These are phyloP conservation scores for Castanea sativa DNA, from an alignment of 306 rosid genomes.

Conservation along the genomic window DNA sequence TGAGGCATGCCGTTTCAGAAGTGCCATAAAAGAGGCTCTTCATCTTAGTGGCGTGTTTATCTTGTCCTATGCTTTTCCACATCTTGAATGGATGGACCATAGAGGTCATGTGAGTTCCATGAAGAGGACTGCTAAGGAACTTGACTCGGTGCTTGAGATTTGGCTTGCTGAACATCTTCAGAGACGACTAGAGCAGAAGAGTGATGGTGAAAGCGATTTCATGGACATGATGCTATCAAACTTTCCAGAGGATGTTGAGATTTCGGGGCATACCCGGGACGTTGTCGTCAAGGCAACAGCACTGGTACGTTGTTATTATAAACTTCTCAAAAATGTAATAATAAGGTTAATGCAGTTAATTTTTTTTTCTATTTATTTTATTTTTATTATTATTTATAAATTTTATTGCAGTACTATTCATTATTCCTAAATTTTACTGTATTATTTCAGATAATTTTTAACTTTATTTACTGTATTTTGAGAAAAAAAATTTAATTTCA, in stretches of 20 bases:
- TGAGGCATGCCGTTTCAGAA: conserved; percentile 7
- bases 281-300: conserved; percentile 30
- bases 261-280: conserved; percentile 14
- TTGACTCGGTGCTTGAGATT: conserved; percentile 12
- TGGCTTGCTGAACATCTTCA: conserved; percentile 32
- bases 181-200: neutral
- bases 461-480: too few relatives aligned
- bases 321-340: too few relatives aligned
- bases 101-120: conserved; percentile 21
- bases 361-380: too few relatives aligned
- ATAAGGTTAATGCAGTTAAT: too few relatives aligned
- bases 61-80: conserved; percentile 32
- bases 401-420: too few relatives aligned
- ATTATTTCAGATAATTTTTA: too few relatives aligned
- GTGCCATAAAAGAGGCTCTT: conserved; percentile 3
- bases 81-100: conserved; percentile 24
- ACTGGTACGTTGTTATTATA: conserved; percentile 6
- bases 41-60: conserved; percentile 25
- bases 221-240: conserved; percentile 21
- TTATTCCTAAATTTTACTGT: too few relatives aligned
- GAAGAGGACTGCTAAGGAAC: conserved; percentile 26
- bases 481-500: too few relatives aligned
- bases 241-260: neutral
- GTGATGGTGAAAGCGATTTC: neutral
- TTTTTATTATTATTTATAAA: too few relatives aligned